Evolutionary conservation across 768 basidiomycete species (phyloP).

Genomic region (Pleurotus citrinopileatus): DNA sequence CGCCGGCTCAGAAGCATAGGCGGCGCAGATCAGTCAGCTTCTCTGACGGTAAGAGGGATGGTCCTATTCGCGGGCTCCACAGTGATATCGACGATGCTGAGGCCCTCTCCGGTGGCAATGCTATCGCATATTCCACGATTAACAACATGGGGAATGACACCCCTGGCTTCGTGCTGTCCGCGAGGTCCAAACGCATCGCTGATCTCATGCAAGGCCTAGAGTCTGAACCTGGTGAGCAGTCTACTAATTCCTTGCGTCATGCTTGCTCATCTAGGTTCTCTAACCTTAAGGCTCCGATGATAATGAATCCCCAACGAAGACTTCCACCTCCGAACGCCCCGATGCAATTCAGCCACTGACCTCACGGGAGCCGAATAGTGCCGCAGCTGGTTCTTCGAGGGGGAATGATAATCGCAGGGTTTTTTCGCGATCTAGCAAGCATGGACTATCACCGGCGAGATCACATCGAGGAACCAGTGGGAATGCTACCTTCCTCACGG

Average conservation of each 20-base stretch:
- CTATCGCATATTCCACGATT: slow-evolving; percentile 4
- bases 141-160: slow-evolving; percentile 21
- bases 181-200: slow-evolving; percentile 76
- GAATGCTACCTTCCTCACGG: slow-evolving; percentile 73
- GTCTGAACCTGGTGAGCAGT: slow-evolving; percentile 52
- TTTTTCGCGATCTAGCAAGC: slow-evolving; percentile 38
- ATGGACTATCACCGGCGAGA: slow-evolving; percentile 32
- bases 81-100: slow-evolving; percentile 36
- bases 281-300: slow-evolving; percentile 35
- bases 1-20: slow-evolving; percentile 58
- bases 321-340: slow-evolving; percentile 40
- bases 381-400: slow-evolving; percentile 14
- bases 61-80: slow-evolving; percentile 70
- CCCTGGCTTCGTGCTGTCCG: slow-evolving; percentile 48
- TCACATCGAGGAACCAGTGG: slow-evolving; percentile 28
- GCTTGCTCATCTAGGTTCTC: slow-evolving; percentile 7
- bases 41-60: slow-evolving; percentile 88
- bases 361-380: slow-evolving; percentile 36
- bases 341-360: slow-evolving; percentile 48
- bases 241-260: slow-evolving; percentile 3
- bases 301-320: slow-evolving; percentile 55
- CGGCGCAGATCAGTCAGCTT: slow-evolving; percentile 93
- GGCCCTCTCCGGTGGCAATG: slow-evolving; percentile 21
- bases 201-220: slow-evolving; percentile 77
- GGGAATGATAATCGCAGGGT: slow-evolving; percentile 33